Evolutionary conservation across 108 stramenopile species (phyloP).

Genomic region (Cyclostephanos invisitatus): DNA sequence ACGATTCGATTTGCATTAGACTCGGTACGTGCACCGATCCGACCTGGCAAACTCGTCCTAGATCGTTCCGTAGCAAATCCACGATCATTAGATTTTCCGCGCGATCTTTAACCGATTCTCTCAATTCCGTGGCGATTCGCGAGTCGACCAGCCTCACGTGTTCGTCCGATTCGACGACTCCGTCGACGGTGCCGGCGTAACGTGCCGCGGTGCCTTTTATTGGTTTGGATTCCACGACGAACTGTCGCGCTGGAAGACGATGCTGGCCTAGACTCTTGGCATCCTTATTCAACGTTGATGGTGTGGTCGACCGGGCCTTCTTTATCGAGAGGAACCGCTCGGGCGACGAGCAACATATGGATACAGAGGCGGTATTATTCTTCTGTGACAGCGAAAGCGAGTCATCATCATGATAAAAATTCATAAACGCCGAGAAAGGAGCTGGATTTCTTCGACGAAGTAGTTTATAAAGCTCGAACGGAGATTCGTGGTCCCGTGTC

Average conservation of each 20-base stretch:
- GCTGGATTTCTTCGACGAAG: conserved; percentile 89
- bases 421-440: conserved; percentile 88
- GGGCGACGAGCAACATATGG: conserved; percentile 94
- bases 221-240: conserved; percentile 92
- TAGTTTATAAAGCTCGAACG: conserved; percentile 71
- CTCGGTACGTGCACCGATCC: conserved; percentile 92
- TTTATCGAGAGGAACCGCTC: conserved; percentile 90
- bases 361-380: conserved; percentile 38
- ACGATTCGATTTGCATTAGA: conserved; percentile 94
- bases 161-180: conserved; percentile 38
- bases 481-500: conserved; percentile 21
- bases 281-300: neutral
- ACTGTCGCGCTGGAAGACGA: conserved; percentile 6
- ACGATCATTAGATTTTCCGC: conserved; percentile 99
- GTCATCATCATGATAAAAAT: conserved; percentile 36
- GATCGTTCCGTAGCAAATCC: conserved; percentile 94
- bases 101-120: conserved; percentile 72
- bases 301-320: conserved; percentile 6
- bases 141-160: conserved; percentile 55
- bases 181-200: conserved; percentile 44
- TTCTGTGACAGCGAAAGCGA: neutral
- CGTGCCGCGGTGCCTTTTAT: conserved; percentile 93
- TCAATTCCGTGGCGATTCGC: conserved; percentile 52
- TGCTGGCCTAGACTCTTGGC: neutral
- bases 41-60: conserved; percentile 87